A percentile compares a stretch with the other conserved stretches of the same genome.
phyloP scores from a whole-genome alignment of 169 alveolate genomes.

The Plasmodium inui region DNA sequence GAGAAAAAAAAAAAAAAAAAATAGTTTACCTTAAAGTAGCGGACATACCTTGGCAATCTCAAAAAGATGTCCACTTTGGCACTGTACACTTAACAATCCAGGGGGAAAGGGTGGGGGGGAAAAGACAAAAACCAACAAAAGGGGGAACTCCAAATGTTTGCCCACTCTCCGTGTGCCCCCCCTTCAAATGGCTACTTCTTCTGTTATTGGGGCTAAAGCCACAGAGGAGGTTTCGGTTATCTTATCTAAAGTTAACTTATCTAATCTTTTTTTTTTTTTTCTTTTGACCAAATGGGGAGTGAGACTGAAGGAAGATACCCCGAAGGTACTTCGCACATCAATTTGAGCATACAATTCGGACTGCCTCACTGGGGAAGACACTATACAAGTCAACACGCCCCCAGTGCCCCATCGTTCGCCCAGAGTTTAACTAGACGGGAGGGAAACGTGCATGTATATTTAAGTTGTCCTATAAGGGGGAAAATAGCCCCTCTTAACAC shows the following conservation, averaged over 20 bases:
- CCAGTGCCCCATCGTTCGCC: background rate
- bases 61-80: background rate
- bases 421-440: background rate
- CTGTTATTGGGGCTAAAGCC: background rate
- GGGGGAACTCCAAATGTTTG: background rate
- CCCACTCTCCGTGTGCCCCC: background rate
- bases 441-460: background rate
- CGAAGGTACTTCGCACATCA: background rate
- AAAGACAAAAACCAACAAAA: too few species aligned
- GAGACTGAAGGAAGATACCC: background rate
- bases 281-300: background rate
- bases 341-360: background rate
- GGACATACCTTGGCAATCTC: background rate
- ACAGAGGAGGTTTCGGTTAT: background rate
- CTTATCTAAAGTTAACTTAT: background rate
- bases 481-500: background rate
- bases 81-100: background rate
- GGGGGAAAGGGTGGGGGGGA: background rate
- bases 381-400: background rate
- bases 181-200: background rate
- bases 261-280: background rate
- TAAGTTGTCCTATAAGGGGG: background rate
- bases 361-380: background rate
- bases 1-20: background rate
- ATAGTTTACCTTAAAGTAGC: background rate